Base-by-base conservation (phyloP, 2,329 filamentous ascomycete genomes). In the Paraphoma chrysanthemicola region DNA sequence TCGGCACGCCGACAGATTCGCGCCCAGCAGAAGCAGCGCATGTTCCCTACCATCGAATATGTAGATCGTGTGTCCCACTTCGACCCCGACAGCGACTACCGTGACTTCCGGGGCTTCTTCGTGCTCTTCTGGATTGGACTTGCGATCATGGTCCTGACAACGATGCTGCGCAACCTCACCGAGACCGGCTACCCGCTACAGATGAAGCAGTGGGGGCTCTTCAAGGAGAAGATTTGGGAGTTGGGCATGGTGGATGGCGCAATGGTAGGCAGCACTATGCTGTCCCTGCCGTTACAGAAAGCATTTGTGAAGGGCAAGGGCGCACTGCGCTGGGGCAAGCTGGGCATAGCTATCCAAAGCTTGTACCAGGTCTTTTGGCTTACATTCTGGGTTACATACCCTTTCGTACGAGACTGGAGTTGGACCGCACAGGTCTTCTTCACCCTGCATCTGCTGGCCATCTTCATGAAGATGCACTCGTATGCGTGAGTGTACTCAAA, bases 381-480 rank as follows among this genome's bases (percentile, higher is more conserved):
- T 30, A 76, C 82, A 0, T 81, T 94, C 59, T 98, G 94, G 94
- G 88, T 95, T 58, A 83, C 85, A 53, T 87, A 93, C 72, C 95
- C 95, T 0, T 98, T 98, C 64, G 77, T 89, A 66, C 83, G 96
- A 8, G 84, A 90, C 49, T 99, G 95, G 95, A 91, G 93, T 2
- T 99, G 95, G 95, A 99, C 95, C 0, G 89, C 94, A 2, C 95
- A 98, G 73, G 95, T 99, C 39, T 99, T 96, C 76, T 86, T 99
- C 67, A 90, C 93, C 10, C 82, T 99, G 33, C 95, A 99, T 77
- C 90, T 93, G 43, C 87, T 99, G 78, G 90, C 92, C 7, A 83
- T 99, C 17, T 87, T 97, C 48, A 99, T 99, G 95, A 99, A 99
- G 82, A 95, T 98, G 88, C 95, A 99, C 77, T 97, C 93, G 6